Conservation (phyloP, 495 filamentous ascomycete species). For the Penicillium tannophilum region DNA sequence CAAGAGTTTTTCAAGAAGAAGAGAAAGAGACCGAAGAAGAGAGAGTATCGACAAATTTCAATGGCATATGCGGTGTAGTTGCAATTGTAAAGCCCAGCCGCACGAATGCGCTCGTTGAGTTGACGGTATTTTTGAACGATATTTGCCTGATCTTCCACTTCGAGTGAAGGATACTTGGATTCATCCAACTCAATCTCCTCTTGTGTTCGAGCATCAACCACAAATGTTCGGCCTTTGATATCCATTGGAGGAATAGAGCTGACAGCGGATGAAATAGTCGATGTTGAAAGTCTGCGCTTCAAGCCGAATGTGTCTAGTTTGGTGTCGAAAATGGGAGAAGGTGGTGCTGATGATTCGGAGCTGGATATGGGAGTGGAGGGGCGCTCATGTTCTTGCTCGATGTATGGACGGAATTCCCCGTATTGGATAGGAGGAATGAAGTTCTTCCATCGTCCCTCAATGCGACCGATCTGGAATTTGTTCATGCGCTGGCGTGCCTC, state of each 20-base stretch:
- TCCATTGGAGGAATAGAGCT: slow-evolving; percentile 6
- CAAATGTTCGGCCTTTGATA: slow-evolving; percentile 18
- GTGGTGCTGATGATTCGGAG: slow-evolving; percentile 16
- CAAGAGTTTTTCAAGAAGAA: slow-evolving; percentile 33
- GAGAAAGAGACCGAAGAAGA: slow-evolving; percentile 61
- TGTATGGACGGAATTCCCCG: slow-evolving; percentile 55
- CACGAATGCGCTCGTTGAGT: slow-evolving; percentile 64
- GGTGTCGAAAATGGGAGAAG: slow-evolving; percentile 21
- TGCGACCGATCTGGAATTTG: slow-evolving; percentile 71
- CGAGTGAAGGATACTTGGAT: slow-evolving; percentile 72
- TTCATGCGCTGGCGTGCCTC: slow-evolving; percentile 70
- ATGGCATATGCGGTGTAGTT: slow-evolving; percentile 75
- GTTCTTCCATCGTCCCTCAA: slow-evolving; percentile 77
- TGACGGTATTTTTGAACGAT: slow-evolving; percentile 75
- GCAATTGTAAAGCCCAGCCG: slow-evolving; percentile 75
- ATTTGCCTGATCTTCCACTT: slow-evolving; percentile 63
- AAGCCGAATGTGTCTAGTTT: slow-evolving; percentile 8
- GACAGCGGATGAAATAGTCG: slow-evolving; percentile 53
- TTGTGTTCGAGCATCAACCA: slow-evolving; percentile 66
- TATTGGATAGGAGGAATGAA: slow-evolving; percentile 85
- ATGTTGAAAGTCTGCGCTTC: slow-evolving; percentile 34
- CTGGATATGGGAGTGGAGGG: slow-evolving; percentile 8
- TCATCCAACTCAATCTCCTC: slow-evolving; percentile 69
- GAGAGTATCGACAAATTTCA: slow-evolving; percentile 64
- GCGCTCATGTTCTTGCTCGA: slow-evolving; percentile 3